Evolutionary conservation across 208 protist species (phyloP).

Genomic region (Leishmania mexicana): DNA sequence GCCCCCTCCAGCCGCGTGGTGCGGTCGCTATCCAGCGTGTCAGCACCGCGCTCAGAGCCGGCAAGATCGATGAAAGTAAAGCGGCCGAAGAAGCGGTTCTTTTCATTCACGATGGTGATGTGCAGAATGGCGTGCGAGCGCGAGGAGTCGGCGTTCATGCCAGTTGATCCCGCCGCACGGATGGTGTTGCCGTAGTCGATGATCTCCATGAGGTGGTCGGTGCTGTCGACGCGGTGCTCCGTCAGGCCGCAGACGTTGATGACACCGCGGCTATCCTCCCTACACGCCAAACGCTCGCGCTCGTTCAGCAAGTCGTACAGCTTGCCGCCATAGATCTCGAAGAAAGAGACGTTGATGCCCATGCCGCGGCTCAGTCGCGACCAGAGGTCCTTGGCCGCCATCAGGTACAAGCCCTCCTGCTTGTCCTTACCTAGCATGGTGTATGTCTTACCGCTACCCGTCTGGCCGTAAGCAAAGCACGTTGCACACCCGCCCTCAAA

Average conservation of each 20-base stretch:
- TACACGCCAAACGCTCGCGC: slow-evolving; percentile 74
- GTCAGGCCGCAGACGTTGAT: slow-evolving; percentile 84
- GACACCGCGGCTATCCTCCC: slow-evolving; percentile 94
- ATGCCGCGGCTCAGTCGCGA: slow-evolving; percentile 63
- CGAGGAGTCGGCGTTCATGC: slow-evolving; percentile 95
- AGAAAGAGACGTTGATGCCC: slow-evolving; percentile 77
- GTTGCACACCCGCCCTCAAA: slow-evolving; percentile 92
- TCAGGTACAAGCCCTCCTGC: slow-evolving; percentile 83
- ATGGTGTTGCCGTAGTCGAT: slow-evolving; percentile 91
- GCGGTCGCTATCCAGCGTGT: slow-evolving; percentile 75
- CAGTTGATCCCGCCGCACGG: slow-evolving; percentile 89
- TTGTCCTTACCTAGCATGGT: slow-evolving; percentile 92
- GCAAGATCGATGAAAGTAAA: slow-evolving; percentile 95
- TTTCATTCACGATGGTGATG: slow-evolving; percentile 65
- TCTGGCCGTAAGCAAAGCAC: slow-evolving; percentile 94
- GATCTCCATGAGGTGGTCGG: slow-evolving; percentile 71
- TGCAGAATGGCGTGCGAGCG: slow-evolving; percentile 97
- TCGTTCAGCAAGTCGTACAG: slow-evolving; percentile 87
- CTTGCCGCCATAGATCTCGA: slow-evolving; percentile 90
- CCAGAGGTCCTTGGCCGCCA: slow-evolving; percentile 81
- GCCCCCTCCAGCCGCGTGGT: slow-evolving; percentile 87
- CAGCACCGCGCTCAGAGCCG: slow-evolving; percentile 88
- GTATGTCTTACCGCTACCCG: slow-evolving; percentile 93
- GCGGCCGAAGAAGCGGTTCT: slow-evolving; percentile 94
- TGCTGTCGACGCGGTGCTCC: slow-evolving; percentile 69